A percentile compares a stretch with the other conserved stretches of the same genome.
Evolutionary conservation across 148 eudicot species (phyloP).

Genomic region (Nepenthes gracilis): DNA sequence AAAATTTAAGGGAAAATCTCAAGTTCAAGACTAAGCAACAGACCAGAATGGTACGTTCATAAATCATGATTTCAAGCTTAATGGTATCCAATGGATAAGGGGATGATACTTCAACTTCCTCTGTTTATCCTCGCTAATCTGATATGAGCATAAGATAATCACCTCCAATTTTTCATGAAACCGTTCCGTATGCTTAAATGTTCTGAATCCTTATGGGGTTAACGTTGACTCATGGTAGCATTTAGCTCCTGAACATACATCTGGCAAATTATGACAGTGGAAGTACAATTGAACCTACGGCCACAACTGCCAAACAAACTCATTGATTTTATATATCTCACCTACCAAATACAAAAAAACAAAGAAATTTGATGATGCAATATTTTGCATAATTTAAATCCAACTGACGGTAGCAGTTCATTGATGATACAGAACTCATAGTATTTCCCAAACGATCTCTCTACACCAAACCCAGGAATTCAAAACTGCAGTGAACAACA

Average conservation of each 20-base stretch:
- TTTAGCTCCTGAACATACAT: slow-evolving; percentile 86
- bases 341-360: not conserved
- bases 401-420: slow-evolving; percentile 63
- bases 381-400: slow-evolving; percentile 38
- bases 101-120: slow-evolving; percentile 65
- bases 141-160: slow-evolving; percentile 6
- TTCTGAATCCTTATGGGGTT: not conserved
- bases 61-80: slow-evolving; percentile 96
- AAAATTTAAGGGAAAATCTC: no score
- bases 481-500: slow-evolving; percentile 54
- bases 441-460: slow-evolving; percentile 87
- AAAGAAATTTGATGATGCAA: not conserved
- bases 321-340: not conserved
- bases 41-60: slow-evolving; percentile 92
- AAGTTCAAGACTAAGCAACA: not conserved
- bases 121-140: slow-evolving; percentile 75
- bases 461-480: slow-evolving; percentile 90
- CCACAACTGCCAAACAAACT: slow-evolving; percentile 59
- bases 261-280: slow-evolving; percentile 70
- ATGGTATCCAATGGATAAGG: slow-evolving; percentile 89
- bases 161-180: not conserved
- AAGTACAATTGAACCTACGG: slow-evolving; percentile 81
- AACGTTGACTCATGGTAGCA: slow-evolving; percentile 65
- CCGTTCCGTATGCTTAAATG: not conserved
- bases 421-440: slow-evolving; percentile 87